Conservation (phyloP, 306 rosid genomes). For the Cicer pinnatifidum region DNA sequence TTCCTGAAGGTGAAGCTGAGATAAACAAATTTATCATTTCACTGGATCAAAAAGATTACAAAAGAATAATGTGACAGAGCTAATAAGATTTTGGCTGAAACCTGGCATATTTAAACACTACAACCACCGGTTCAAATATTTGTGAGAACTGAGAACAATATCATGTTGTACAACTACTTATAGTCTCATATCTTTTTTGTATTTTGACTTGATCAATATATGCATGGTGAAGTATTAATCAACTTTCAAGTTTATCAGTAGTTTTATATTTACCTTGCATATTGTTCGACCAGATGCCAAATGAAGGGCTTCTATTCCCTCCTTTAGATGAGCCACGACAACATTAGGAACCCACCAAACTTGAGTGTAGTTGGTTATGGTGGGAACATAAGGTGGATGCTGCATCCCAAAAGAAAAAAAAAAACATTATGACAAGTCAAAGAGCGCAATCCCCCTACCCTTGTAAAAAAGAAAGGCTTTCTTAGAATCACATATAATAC, state of each 20-base stretch:
- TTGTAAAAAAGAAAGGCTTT: neutral
- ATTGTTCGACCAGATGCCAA: conserved; percentile 92
- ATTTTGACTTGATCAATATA: conserved; percentile 38
- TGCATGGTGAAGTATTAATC: conserved; percentile 36
- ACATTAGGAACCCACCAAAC: conserved; percentile 99
- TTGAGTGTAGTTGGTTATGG: conserved; percentile 95
- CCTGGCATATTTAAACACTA: conserved; percentile 19
- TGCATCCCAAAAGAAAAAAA: conserved; percentile 53
- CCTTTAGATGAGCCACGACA: conserved; percentile 92
- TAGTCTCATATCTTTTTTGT: conserved; percentile 18
- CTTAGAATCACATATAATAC: conserved; percentile 27
- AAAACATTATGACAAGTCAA: conserved; percentile 27
- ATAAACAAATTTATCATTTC: conserved; percentile 48
- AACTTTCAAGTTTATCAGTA: conserved; percentile 23
- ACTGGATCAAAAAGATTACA: conserved; percentile 8
- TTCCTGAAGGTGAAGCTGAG: conserved; percentile 95
- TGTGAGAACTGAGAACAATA: conserved; percentile 16
- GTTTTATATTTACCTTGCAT: conserved; percentile 71
- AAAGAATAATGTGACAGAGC: conserved; percentile 24
- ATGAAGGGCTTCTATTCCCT: conserved; percentile 95
- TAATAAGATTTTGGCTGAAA: conserved; percentile 25
- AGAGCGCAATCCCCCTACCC: neutral
- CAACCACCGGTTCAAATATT: conserved; percentile 17
- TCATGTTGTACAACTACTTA: conserved; percentile 23
- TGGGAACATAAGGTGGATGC: conserved; percentile 83